Conservation (phyloP, 495 filamentous ascomycete genomes). For the Parathielavia hyrcaniae region DNA sequence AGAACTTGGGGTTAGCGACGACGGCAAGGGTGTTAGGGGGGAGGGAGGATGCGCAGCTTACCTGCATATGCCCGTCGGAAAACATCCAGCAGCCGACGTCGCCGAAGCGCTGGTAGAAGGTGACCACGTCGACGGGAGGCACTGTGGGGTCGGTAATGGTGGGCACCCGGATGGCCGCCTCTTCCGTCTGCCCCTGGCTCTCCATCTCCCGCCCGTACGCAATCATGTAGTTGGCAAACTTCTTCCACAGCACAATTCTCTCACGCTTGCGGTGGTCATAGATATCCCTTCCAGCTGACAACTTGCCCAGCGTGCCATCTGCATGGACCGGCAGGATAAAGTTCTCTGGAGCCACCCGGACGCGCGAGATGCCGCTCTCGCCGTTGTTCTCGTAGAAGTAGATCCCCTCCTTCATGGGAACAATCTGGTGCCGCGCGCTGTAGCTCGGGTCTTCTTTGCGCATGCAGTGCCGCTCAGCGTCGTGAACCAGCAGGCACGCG, state of each 20-base stretch:
- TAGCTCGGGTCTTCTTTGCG: slow-evolving; percentile 51
- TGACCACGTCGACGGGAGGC: slow-evolving; percentile 59
- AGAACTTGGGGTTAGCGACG: not conserved
- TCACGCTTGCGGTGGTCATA: slow-evolving; percentile 64
- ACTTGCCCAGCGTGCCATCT: slow-evolving; percentile 50
- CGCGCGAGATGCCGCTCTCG: slow-evolving; percentile 57
- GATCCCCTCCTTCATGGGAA: slow-evolving; percentile 57
- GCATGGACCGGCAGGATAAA: slow-evolving; percentile 51
- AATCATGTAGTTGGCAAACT: slow-evolving; percentile 94
- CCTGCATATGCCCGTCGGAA: slow-evolving; percentile 73
- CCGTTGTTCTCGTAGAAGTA: slow-evolving; percentile 76
- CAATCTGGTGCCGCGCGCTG: slow-evolving; percentile 56
- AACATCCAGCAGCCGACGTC: slow-evolving; percentile 89
- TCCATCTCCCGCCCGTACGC: slow-evolving; percentile 50
- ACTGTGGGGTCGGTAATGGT: slow-evolving; percentile 43
- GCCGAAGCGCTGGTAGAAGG: slow-evolving; percentile 82
- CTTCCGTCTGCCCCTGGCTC: slow-evolving; percentile 32
- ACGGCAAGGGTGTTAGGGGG: not conserved
- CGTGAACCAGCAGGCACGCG: slow-evolving; percentile 62
- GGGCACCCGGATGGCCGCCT: slow-evolving; percentile 43
- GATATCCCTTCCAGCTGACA: slow-evolving; percentile 48
- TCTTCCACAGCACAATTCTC: slow-evolving; percentile 75
- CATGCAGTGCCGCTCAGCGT: slow-evolving; percentile 53
- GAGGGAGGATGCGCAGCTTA: not conserved
- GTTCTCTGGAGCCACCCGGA: slow-evolving; percentile 53